Conservation (phyloP, 1,139 yeast genomes). For the Debaryomyces sp. region DNA sequence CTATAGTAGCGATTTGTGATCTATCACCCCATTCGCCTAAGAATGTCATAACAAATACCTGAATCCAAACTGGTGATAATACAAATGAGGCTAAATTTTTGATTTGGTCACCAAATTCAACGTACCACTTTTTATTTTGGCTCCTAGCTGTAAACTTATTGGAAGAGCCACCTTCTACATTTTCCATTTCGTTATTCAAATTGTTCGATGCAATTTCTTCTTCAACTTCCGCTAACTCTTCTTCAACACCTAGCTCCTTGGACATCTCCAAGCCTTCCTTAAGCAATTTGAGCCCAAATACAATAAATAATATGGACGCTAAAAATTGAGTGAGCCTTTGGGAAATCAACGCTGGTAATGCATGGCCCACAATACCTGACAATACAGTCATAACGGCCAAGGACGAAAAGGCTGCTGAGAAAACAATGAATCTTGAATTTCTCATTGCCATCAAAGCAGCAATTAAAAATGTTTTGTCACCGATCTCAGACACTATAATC, state of each 20-base stretch:
- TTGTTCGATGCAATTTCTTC: slow-evolving; percentile 79
- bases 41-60: slow-evolving; percentile 94
- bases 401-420: slow-evolving; percentile 86
- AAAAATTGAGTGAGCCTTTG: slow-evolving; percentile 76
- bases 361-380: slow-evolving; percentile 90
- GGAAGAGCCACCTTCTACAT: slow-evolving; percentile 49
- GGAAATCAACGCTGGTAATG: slow-evolving; percentile 82
- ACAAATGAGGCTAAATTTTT: slow-evolving; percentile 61
- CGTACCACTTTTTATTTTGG: slow-evolving; percentile 25
- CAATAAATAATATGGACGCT: slow-evolving; percentile 78
- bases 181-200: slow-evolving; percentile 52
- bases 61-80: slow-evolving; percentile 90
- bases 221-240: slow-evolving; percentile 95
- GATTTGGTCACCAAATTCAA: slow-evolving; percentile 34
- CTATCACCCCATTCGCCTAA: slow-evolving; percentile 99
- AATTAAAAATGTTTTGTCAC: slow-evolving; percentile 94
- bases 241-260: slow-evolving; percentile 82
- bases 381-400: slow-evolving; percentile 87
- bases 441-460: slow-evolving; percentile 99
- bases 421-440: slow-evolving; percentile 78
- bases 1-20: slow-evolving; percentile 96
- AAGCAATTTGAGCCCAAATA: slow-evolving; percentile 78
- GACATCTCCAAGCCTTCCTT: slow-evolving; percentile 85
- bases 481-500: slow-evolving; percentile 93
- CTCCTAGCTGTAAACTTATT: slow-evolving; percentile 11